Base-by-base conservation (phyloP, 2,329 filamentous ascomycete species). In the Talaromyces sp. region DNA sequence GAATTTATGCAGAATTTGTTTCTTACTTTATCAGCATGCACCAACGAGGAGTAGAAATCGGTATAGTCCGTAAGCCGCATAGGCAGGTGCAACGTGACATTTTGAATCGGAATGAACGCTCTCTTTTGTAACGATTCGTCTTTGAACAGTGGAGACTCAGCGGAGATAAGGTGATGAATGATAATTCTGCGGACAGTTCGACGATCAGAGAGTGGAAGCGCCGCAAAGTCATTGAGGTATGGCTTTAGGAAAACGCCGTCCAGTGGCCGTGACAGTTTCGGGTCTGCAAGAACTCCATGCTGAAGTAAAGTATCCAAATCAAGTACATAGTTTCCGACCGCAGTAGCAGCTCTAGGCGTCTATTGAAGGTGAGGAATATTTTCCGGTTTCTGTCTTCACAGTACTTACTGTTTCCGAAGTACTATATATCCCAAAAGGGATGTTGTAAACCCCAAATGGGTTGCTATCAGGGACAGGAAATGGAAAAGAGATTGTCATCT, bases 391-490 rank as follows among this genome's bases (percentile, higher is more conserved):
- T n/a, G n/a, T n/a, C n/a, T n/a, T n/a, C 50, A 24, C 21, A 17
- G 7, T 52, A 58, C 56, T 43, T 17, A 58, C 56, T 27, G n/a
- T 31, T 24, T 19, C 49, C 13, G 29, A 4, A 27, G 13, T 41
- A 53, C 46, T 52, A 21, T 58, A 58, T 58, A 58, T 58, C 4
- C 56, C 56, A 38, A 52, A 58, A 11, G 56, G 49, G 21, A 58
- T 53, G 19, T 58, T 58, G 21, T 58, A 27, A 14, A 58, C 19
- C 17, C 56, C 49, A 26, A 58, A 58, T n/a, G 56, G 56, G 21
- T 49, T 35, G 13, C 14, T 13, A 19, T 11, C 14, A 17, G 4
- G 38, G 38, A 43, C 10, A 19, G 51, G 51, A 31, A 53, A 53
- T 53, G 51, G 51, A 27, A 53, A 53, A 5, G 38, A 43, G 5